These are phyloP conservation scores for Orbilia brochopaga DNA, from an alignment of 2,329 filamentous ascomycete genomes.

Conservation along the genomic window DNA sequence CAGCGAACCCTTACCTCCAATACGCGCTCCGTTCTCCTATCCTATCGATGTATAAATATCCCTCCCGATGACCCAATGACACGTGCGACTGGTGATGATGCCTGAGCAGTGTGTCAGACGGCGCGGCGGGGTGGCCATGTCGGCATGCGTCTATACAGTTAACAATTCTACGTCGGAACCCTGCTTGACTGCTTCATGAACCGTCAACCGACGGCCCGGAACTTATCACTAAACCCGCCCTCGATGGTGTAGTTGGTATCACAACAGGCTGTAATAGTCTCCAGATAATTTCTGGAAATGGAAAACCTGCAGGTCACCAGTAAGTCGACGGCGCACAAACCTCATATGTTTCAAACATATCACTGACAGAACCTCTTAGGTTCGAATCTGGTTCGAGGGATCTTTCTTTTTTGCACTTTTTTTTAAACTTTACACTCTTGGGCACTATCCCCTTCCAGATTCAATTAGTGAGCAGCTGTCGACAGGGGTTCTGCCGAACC, in stretches of 20 bases:
- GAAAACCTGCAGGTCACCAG: slow-evolving; percentile 51
- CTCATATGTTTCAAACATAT: slow-evolving; percentile 27
- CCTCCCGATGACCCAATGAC: too few relatives aligned
- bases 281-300: slow-evolving; percentile 45
- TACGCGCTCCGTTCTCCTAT: too few relatives aligned
- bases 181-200: slow-evolving; percentile 16
- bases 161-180: too few relatives aligned
- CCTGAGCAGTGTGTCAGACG: too few relatives aligned
- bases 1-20: too few relatives aligned
- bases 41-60: too few relatives aligned
- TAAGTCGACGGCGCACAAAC: slow-evolving; percentile 3
- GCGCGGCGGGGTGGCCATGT: too few relatives aligned
- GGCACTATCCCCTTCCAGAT: slow-evolving; percentile 6
- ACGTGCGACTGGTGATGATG: too few relatives aligned
- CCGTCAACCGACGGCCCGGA: slow-evolving; percentile 3
- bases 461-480: not conserved
- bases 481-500: not conserved
- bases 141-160: too few relatives aligned
- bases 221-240: slow-evolving; percentile 32
- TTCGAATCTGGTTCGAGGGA: slow-evolving; percentile 52
- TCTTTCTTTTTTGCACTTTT: slow-evolving; percentile 27
- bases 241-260: slow-evolving; percentile 52
- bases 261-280: slow-evolving; percentile 52
- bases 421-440: too few relatives aligned
- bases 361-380: slow-evolving; percentile 22